Conservation (phyloP, 495 filamentous ascomycete species). For the Penicillium egyptiacum region DNA sequence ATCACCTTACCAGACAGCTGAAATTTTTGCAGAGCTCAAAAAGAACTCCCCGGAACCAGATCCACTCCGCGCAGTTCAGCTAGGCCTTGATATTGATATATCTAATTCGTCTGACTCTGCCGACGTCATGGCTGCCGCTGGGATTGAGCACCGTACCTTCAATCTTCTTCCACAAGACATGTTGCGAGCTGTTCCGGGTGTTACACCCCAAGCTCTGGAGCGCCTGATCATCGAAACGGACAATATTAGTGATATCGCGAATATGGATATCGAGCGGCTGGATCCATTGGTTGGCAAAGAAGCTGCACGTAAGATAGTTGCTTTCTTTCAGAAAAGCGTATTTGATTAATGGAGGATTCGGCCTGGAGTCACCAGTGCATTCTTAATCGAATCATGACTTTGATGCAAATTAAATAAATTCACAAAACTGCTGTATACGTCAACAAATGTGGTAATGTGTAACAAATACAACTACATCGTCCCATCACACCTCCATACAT, state of each 20-base stretch:
- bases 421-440: background rate
- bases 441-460: background rate
- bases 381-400: background rate
- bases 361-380: background rate
- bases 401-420: background rate
- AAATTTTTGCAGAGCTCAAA: conserved; percentile 94
- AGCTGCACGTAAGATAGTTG: conserved; percentile 70
- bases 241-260: conserved; percentile 80
- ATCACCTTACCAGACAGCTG: conserved; percentile 91
- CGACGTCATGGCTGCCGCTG: conserved; percentile 58
- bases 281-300: conserved; percentile 74
- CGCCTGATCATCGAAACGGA: conserved; percentile 69
- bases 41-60: conserved; percentile 86
- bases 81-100: conserved; percentile 69
- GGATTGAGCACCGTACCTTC: conserved; percentile 55
- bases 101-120: conserved; percentile 53
- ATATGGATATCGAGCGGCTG: conserved; percentile 76
- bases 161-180: conserved; percentile 80
- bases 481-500: background rate
- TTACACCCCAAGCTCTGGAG: conserved; percentile 74
- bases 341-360: conserved; percentile 44
- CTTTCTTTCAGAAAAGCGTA: conserved; percentile 85
- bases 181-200: conserved; percentile 79
- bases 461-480: conserved; percentile 7
- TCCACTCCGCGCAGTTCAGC: conserved; percentile 78